Base-by-base conservation (phyloP, 768 basidiomycete genomes). In the Kwoniella newhampshirensis region DNA sequence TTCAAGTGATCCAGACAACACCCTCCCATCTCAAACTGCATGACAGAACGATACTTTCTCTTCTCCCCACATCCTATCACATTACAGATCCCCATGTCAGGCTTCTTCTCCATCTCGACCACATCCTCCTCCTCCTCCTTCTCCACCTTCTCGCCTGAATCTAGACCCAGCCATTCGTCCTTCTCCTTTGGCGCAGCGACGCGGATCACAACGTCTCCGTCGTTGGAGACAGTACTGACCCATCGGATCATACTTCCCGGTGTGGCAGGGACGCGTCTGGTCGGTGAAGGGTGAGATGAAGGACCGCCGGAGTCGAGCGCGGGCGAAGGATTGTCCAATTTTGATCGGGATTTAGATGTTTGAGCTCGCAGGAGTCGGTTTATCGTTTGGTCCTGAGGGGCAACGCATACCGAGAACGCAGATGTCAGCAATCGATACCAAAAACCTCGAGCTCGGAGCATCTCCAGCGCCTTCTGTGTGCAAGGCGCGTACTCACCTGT, bases 281-380 rank as follows among this genome's bases (percentile, higher is more conserved):
- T 51, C 13, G 58, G 54, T 1, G 59, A 54, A 13, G 32, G 18
- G 37, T 49, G 42, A 17, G 55, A 52, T 25, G 45, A 17, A 3
- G 18, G 28, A 15, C 23, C 12, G n/a, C 21, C 41, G 12, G 52
- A 56, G 15, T 48, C 62, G 7, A 64, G 43, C 5, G 55, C 57
- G 4, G 64, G 62, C 3, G 73, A 51, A 8, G 59, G 67, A 3
- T 40, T 57, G 43, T 72, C 68, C 47, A 68, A 63, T 39, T 70
- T 73, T 21, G 60, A 56, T 32, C 74, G 57, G 1, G 68, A 67
- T 51, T 62, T 55, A 20, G 69, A 66, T 5, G 75, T 71, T 54
- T 76, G 75, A 2, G 75, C 75, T 36, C 71, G 68, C 4, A 76
- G 62, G 2, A 76, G 62, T 15, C 75, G 60, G 44, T 76, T 74